Base-by-base conservation (phyloP, 1,139 yeast genomes). In the Yamadazyma epiphylla region DNA sequence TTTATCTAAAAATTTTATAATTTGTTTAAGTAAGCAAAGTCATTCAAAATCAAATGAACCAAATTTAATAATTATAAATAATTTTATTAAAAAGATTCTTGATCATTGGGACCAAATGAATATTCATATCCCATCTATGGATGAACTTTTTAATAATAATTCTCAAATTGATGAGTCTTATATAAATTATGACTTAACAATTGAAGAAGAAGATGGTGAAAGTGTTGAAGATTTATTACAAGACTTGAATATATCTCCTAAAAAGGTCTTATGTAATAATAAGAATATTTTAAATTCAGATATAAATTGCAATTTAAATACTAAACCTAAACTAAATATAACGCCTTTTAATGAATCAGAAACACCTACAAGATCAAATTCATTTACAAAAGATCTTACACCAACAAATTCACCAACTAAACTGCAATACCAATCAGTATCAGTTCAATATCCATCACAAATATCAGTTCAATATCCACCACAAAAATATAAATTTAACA, bases 11-110 rank as follows among this genome's bases (percentile, higher is more conserved):
- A 55, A 75, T 17, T 48, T 77, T 25, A 57, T 74, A 6, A 70
- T 74, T 28, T 65, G 78, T 17, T 42, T 78, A 22, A 71, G 79
- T 35, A 77, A 75, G 36, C 76, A 74, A 45, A 55, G 64, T 27
- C 51, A 71, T 3, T 68, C 62, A 30, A 49, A 72, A 19, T 56
- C 61, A 31, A 70, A 64, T 37, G 65, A 66, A 27, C 73, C 70
- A 36, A 57, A 63, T 33, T 47, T 75, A 13, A 58, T 67, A n/a
- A 60, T 76, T 13, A 71, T 77, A 2, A 65, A 64, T 27, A 55
- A 80, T 31, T 75, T 68, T 36, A 54, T 77, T 25, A 70, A 63
- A 36, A 75, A 74, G 39, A 41, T 74, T 4, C 42, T 77, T 24
- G 70, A 63, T 22, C 52, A 65, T 38, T 77, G 80, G 76, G 34